phyloP scores from a whole-genome alignment of 2,329 filamentous ascomycete species.

The Monilinia polystroma region DNA sequence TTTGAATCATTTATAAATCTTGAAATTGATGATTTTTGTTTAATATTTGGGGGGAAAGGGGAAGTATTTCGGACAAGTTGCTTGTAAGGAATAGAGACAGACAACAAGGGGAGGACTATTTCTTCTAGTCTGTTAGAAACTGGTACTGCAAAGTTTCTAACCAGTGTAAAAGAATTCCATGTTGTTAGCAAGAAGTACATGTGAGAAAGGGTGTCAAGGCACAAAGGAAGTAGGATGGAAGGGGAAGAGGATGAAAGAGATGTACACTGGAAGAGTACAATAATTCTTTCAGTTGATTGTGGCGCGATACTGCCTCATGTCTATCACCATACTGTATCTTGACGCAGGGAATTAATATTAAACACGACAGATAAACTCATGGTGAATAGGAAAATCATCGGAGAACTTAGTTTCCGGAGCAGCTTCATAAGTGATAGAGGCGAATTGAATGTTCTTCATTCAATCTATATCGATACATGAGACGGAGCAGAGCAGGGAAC shows the following conservation, averaged over 20 bases:
- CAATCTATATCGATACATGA: neutral
- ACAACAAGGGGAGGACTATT: neutral
- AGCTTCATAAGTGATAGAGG: neutral
- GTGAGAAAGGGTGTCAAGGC: neutral
- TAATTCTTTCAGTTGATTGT: neutral
- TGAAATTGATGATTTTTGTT: too few species aligned
- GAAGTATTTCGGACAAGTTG: neutral
- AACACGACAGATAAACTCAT: neutral
- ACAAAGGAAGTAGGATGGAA: too few species aligned
- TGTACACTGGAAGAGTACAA: neutral
- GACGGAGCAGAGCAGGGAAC: neutral
- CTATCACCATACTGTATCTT: neutral
- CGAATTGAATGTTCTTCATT: too few species aligned
- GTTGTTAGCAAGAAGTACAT: neutral
- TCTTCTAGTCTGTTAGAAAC: neutral
- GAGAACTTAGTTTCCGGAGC: accelerated
- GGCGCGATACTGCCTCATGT: neutral
- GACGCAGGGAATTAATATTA: neutral
- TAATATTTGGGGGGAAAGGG: neutral
- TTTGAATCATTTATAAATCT: neutral
- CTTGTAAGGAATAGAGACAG: neutral
- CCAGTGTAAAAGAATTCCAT: neutral
- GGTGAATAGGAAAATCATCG: neutral
- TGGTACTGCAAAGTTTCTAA: neutral
- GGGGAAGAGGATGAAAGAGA: neutral